Evolutionary conservation across 1,139 yeast genomes (phyloP).

Genomic region (Candida freyschussii): DNA sequence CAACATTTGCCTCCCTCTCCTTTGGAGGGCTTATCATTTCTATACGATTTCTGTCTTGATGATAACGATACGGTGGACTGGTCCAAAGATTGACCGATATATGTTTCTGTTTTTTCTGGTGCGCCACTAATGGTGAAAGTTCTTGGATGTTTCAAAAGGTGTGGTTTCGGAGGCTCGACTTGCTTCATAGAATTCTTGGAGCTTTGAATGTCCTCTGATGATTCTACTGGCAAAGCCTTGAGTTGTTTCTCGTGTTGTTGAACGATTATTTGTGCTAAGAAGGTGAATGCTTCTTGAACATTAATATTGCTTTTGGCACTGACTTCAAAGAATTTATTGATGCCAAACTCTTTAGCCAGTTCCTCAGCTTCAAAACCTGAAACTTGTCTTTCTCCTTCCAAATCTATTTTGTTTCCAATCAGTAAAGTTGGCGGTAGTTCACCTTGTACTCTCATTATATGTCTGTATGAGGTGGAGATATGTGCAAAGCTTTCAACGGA

Average conservation of each 20-base stretch:
- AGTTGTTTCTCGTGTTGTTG: conserved; percentile 1
- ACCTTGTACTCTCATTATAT: conserved; percentile 16
- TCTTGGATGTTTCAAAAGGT: too few species aligned
- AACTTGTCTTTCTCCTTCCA: conserved; percentile 46
- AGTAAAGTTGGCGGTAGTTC: conserved; percentile 68
- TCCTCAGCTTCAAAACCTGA: conserved; percentile 51
- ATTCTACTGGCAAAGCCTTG: too few species aligned
- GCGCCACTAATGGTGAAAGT: conserved; percentile 8
- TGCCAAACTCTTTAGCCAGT: conserved; percentile 51
- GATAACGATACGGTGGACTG: too few species aligned
- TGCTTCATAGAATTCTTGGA: too few species aligned
- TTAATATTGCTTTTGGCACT: conserved; percentile 65
- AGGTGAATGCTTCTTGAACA: conserved; percentile 47
- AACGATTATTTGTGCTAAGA: conserved; percentile 7
- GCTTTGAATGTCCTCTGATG: conserved; percentile 2
- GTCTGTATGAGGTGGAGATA: conserved; percentile 15
- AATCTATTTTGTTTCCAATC: conserved; percentile 73
- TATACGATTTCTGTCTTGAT: too few species aligned
- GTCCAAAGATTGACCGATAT: too few species aligned
- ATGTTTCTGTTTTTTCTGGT: conserved; percentile 1
- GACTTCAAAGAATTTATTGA: conserved; percentile 48
- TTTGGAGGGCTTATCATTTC: conserved; percentile 1
- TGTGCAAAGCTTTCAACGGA: conserved; percentile 12
- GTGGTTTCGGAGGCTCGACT: too few species aligned
- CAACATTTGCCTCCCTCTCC: conserved; percentile 11